Evolutionary conservation across 225 moss, liverwort and hornwort genomes (phyloP).

Genomic region (Straminergon stramineum): DNA sequence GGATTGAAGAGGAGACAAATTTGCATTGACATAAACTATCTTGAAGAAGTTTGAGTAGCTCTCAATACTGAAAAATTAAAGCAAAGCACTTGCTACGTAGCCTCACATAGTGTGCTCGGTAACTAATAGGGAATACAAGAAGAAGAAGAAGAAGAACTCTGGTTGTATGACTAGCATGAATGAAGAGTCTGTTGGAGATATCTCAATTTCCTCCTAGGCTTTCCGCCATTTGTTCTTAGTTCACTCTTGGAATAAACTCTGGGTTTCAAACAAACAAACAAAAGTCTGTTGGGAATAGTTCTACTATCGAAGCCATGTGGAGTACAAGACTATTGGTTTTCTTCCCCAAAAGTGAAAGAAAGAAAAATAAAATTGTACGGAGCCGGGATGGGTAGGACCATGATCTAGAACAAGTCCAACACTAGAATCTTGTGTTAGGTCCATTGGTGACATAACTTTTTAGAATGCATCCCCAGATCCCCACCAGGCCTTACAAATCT

Average conservation of each 20-base stretch:
- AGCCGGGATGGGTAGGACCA: neutral
- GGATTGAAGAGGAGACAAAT: neutral
- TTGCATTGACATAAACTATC: neutral
- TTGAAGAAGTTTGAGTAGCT: neutral
- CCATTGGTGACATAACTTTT: neutral
- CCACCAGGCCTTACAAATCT: neutral
- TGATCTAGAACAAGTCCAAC: neutral
- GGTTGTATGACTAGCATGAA: too few species aligned
- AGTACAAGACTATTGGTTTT: neutral
- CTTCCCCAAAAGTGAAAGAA: neutral
- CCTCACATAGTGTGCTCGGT: neutral
- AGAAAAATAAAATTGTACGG: neutral
- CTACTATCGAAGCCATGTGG: too few species aligned
- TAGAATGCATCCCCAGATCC: neutral
- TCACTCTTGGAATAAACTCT: too few species aligned
- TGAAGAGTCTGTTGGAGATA: too few species aligned
- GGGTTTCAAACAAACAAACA: too few species aligned
- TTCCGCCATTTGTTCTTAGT: too few species aligned
- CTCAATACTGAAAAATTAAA: neutral
- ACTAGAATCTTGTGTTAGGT: neutral
- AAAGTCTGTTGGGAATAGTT: too few species aligned
- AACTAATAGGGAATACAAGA: too few species aligned
- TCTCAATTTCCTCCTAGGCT: too few species aligned
- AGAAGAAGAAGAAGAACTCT: too few species aligned
- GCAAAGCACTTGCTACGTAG: fast-evolving